Conservation (phyloP, 768 basidiomycete genomes). For the Nidula microcarpa region DNA sequence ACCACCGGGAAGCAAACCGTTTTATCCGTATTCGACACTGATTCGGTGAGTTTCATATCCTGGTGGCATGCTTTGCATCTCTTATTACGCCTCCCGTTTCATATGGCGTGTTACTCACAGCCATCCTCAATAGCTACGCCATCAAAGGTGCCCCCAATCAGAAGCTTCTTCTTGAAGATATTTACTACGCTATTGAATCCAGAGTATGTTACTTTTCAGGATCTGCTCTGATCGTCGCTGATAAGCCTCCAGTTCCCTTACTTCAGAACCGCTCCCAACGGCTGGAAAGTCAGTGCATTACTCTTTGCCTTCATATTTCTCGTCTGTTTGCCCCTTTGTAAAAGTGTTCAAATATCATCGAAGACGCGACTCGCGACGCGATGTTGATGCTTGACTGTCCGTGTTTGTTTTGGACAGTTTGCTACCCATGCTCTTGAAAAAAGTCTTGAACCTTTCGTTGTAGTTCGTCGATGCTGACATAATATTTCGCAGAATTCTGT, state of each 20-base stretch:
- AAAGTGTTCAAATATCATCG: constrained; percentile 2
- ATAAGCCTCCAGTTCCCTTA: constrained; percentile 67
- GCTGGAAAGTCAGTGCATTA: constrained; percentile 77
- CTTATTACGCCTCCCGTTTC: neutral
- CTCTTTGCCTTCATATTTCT: constrained; percentile 1
- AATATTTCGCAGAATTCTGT: constrained; percentile 71
- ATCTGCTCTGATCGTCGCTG: constrained; percentile 10
- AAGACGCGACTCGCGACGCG: constrained; percentile 46
- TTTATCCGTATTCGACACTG: constrained; percentile 88
- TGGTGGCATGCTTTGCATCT: too few relatives aligned
- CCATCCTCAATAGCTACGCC: constrained; percentile 56
- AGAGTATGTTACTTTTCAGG: constrained; percentile 50
- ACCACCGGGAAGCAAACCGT: constrained; percentile 85
- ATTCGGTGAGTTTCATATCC: constrained; percentile 60
- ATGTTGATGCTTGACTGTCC: constrained; percentile 63
- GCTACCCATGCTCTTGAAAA: constrained; percentile 24
- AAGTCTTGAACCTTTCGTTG: constrained; percentile 13
- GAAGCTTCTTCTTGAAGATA: constrained; percentile 82
- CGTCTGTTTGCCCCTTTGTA: neutral
- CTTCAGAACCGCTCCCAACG: constrained; percentile 80
- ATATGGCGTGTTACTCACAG: too few relatives aligned
- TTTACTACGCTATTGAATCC: constrained; percentile 89
- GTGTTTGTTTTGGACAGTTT: constrained; percentile 55
- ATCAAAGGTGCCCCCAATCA: constrained; percentile 90
- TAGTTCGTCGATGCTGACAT: constrained; percentile 16